These are phyloP conservation scores for Echinosophora koreensis DNA, from an alignment of 306 rosid species.

Conservation along the genomic window DNA sequence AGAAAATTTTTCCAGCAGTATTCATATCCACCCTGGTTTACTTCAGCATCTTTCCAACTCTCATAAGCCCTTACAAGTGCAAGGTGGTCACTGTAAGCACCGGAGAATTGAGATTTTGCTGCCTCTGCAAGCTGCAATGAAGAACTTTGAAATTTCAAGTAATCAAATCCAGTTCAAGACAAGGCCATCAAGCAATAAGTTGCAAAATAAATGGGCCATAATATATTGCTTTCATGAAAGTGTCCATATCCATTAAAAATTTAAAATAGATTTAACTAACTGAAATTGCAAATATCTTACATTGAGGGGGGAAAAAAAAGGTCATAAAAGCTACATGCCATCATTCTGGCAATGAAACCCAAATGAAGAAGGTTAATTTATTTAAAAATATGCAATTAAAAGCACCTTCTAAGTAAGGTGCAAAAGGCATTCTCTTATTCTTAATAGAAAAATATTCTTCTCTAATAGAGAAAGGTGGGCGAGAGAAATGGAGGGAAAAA, in stretches of 20 bases:
- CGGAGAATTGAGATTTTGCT: conserved; percentile 85
- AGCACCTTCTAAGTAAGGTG: background rate
- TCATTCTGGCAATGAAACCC: conserved; percentile 17
- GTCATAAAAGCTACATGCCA: conserved; percentile 2
- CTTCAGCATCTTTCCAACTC: conserved; percentile 92
- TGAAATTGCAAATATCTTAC: background rate
- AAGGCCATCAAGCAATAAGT: conserved; percentile 27
- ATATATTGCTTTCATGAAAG: conserved; percentile 1
- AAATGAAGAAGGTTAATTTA: background rate
- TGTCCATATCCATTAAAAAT: background rate
- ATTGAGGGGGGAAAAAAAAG: background rate
- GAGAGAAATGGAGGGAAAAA: background rate
- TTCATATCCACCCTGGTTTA: conserved; percentile 76
- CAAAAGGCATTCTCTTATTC: background rate
- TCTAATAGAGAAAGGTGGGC: background rate
- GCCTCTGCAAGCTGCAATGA: conserved; percentile 89
- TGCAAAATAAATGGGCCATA: conserved; percentile 7
- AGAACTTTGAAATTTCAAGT: conserved; percentile 44
- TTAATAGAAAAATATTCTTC: background rate
- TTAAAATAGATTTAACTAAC: background rate
- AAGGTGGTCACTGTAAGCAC: conserved; percentile 88
- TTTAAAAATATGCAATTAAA: background rate
- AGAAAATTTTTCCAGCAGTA: conserved; percentile 96
- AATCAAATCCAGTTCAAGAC: conserved; percentile 44
- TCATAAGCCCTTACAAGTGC: conserved; percentile 87